phyloP scores from a whole-genome alignment of 2,329 filamentous ascomycete species.

The Phyllosticta citribraziliensis region DNA sequence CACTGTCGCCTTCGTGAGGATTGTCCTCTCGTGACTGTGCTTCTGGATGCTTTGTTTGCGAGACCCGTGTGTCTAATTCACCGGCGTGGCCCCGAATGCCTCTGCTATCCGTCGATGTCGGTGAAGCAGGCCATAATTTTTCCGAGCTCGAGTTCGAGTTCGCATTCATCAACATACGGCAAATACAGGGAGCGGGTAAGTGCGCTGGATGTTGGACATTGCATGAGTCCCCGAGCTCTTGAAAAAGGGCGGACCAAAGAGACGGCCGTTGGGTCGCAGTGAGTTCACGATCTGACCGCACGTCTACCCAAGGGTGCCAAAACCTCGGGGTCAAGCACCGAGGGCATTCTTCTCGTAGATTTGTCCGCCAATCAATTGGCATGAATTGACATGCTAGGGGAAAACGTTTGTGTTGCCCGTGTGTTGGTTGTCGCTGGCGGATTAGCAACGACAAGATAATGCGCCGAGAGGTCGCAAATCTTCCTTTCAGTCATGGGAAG shows the following conservation, averaged over 20 bases:
- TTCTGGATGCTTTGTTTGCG: background rate
- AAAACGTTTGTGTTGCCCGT: background rate
- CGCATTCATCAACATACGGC: background rate
- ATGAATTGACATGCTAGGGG: background rate
- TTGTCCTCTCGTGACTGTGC: background rate
- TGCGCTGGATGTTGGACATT: background rate
- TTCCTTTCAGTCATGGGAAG: background rate
- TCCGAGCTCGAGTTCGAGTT: background rate
- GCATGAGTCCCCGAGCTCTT: background rate
- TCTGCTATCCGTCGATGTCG: background rate
- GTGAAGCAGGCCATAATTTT: background rate
- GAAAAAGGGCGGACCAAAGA: background rate
- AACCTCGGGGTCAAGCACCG: background rate
- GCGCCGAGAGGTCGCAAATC: background rate
- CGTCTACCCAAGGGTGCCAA: background rate
- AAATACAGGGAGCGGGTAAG: background rate
- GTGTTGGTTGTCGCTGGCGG: background rate
- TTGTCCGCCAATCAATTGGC: background rate
- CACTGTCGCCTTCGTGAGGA: background rate
- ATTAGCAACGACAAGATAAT: background rate
- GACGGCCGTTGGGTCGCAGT: background rate
- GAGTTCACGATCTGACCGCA: background rate
- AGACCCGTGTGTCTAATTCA: background rate
- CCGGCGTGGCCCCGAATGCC: background rate
- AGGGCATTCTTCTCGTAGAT: background rate